Evolutionary conservation across 371 early-diverging fungal species (phyloP), one percentile per base, ranked within the genome.

Genomic region (Mortierella sp.): DNA sequence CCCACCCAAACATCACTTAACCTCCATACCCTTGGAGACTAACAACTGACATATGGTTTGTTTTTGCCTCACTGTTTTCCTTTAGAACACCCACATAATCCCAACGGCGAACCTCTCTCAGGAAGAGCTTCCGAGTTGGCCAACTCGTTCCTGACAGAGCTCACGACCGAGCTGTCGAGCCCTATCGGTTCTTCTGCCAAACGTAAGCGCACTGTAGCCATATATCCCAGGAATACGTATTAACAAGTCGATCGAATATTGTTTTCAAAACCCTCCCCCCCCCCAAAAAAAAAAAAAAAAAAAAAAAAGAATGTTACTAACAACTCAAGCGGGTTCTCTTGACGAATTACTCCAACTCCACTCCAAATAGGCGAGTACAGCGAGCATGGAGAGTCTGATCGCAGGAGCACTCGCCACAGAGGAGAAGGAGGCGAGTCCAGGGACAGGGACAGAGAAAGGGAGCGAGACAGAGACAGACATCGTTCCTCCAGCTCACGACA

Each of bases 351-450:
- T 46, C 28, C 43, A 14, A 26, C 1, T 46, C 6, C 14, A 37
- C 44, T 57, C 43, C 69, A 74, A 8, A 75, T 79, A 87, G 86
- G 80, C 82, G 83, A 85, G 11, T 80, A 81, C 70, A 81, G 82
- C 24, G 88, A 83, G 26, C 78, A 81, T 26, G 88, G 87, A 8
- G 82, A 81, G 59, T 78, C 88, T 43, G 77, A 81, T 73, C 82
- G 87, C 53, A 81, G 89, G 74, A 77, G 86, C 73, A 77, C 75
- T 50, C 82, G 87, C 61, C 83, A 86, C 59, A 87, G 89, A 74
- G 87, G 83, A 69, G 89, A 86, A 9, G 74, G 79, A 31, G 70
- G 83, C 31, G 79, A 83, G 28, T 79, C 81, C 72, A 84, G 88
- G 37, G 88, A 88, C 74, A 80, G 85, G n/a, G 83, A 81, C 54